phyloP scores from a whole-genome alignment of 345 rosid species.

The Clarkia xantiana region DNA sequence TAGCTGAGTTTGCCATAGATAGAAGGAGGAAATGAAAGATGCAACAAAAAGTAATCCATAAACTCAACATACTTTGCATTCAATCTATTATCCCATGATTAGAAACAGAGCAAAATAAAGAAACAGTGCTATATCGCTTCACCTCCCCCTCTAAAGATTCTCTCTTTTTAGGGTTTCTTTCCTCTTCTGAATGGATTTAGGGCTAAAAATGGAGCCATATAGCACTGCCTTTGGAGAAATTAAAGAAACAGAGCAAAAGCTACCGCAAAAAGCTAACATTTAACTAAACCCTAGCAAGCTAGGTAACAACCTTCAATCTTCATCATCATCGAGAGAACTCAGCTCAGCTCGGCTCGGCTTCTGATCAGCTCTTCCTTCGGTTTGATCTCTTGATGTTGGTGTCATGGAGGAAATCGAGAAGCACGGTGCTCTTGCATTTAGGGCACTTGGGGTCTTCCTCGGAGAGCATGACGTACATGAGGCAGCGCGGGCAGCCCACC shows the following conservation, averaged over 20 bases:
- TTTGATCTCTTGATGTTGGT: conserved; percentile 14
- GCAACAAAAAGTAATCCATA: conserved; percentile 9
- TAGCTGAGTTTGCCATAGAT: conserved; percentile 16
- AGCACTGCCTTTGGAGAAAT: conserved; percentile 26
- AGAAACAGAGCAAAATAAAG: conserved; percentile 9
- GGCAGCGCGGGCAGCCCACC: conserved; percentile 84
- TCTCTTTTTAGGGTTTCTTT: neutral
- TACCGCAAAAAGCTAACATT: conserved; percentile 9
- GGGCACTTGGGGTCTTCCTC: conserved; percentile 77
- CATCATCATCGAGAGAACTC: neutral
- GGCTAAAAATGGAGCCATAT: conserved; percentile 41
- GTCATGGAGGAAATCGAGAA: conserved; percentile 63
- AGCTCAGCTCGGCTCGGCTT: neutral
- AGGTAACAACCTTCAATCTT: neutral
- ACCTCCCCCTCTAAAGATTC: conserved; percentile 4
- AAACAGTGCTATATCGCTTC: conserved; percentile 47
- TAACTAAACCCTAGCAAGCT: conserved; percentile 4
- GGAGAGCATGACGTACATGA: conserved; percentile 87
- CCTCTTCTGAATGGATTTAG: conserved; percentile 1
- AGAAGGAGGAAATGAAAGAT: conserved; percentile 7
- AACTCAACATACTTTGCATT: conserved; percentile 7
- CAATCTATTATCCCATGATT: conserved; percentile 15
- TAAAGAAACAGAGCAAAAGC: conserved; percentile 4
- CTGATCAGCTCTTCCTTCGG: conserved; percentile 22
- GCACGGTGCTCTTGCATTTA: conserved; percentile 79